Evolutionary conservation across 2,329 filamentous ascomycete species (phyloP).

Genomic region (Alternaria gansuensis): DNA sequence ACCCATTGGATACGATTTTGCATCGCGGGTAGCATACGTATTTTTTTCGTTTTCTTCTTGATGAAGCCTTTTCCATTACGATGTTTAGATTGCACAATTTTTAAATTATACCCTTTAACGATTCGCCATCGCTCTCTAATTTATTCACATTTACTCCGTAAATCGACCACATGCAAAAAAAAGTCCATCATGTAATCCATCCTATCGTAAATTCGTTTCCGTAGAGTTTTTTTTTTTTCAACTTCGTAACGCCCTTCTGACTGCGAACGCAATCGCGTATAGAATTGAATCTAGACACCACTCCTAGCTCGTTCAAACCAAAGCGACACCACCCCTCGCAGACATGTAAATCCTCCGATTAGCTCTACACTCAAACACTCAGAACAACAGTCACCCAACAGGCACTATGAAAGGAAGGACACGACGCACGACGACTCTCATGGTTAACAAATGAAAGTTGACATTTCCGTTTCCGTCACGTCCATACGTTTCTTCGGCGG

Average conservation of each 20-base stretch:
- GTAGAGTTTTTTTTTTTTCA: too few relatives aligned
- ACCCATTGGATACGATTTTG: slow-evolving; percentile 38
- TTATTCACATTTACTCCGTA: not conserved
- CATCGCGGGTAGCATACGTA: slow-evolving; percentile 33
- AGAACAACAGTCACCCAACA: too few relatives aligned
- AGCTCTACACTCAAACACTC: too few relatives aligned
- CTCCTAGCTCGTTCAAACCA: too few relatives aligned
- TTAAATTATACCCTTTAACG: slow-evolving; percentile 2
- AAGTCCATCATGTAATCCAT: not conserved
- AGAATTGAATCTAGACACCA: too few relatives aligned
- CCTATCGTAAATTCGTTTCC: not conserved
- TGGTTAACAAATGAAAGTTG: not conserved
- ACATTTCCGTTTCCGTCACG: not conserved
- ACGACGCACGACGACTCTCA: not conserved
- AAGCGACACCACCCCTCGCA: too few relatives aligned
- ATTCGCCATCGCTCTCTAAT: not conserved
- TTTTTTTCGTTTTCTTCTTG: not conserved
- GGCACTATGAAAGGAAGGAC: too few relatives aligned
- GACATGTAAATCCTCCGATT: too few relatives aligned
- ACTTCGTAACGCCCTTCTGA: too few relatives aligned
- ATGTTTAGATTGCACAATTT: slow-evolving; percentile 3
- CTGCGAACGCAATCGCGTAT: too few relatives aligned
- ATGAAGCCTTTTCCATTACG: not conserved
- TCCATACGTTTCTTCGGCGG: not conserved
- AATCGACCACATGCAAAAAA: not conserved